Evolutionary conservation across 2,329 filamentous ascomycete genomes (phyloP), one percentile per base, ranked within the genome.

Genomic region (Cercospora berteroae): DNA sequence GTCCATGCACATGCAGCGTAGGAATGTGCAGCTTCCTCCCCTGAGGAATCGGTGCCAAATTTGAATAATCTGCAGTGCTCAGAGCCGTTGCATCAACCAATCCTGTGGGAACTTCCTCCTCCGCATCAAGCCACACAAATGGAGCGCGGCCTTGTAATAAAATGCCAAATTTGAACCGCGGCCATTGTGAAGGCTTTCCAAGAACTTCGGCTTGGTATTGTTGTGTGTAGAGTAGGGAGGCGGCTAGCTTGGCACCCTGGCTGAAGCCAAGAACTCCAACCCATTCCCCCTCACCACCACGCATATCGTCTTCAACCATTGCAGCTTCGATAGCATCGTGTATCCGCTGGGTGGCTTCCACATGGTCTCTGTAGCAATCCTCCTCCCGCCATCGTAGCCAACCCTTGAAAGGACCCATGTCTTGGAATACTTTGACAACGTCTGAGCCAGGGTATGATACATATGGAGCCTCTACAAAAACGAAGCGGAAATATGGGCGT

Each of bases 191-290:
- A 36, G 42, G 60, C 60, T 62, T 62, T 12, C 60, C 60, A 13
- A 65, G 63, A 5, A 58, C 36, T 63, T 59, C 57, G 50, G 55
- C 59, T 44, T 66, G 50, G 18, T 62, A 62, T 59, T 71, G 70
- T 52, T 71, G 66, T 9, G 82, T 80, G 72, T 84, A 85, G 44
- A 90, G 78, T 69, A 90, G 61, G 68, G 87, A 88, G 1, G 84
- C 86, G 1, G 83, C 84, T 5, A 90, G 74, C 78, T 88, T 89
- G 20, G 87, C 87, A 52, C 89, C 89, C 75, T 90, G 88, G 61
- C 87, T 89, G 77, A 91, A 91, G 0, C 89, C 89, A 60, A 90
- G 72, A 9, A 90, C 69, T 0, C 80, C 89, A 9, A 89, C 85
- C 83, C 86, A 89, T 12, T 82, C 79, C 0, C 88, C 88, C 0